Conservation (phyloP, 2,329 filamentous ascomycete genomes). For the Alternaria alternata region DNA sequence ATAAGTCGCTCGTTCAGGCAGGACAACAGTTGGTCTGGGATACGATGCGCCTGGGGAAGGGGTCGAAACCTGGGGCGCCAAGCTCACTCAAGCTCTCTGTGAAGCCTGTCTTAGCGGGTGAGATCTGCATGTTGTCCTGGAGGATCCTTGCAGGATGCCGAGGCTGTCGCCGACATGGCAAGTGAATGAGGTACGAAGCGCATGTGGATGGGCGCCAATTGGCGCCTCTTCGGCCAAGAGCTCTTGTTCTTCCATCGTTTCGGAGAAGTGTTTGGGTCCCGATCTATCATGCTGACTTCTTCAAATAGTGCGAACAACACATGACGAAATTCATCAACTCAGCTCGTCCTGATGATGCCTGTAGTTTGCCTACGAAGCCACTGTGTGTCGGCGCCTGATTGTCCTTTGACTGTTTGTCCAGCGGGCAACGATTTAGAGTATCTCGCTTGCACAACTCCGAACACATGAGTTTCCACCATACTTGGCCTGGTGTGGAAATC, state of each 20-base stretch:
- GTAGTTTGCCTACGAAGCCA: constrained; percentile 19
- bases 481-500: constrained; percentile 16
- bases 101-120: constrained; percentile 24
- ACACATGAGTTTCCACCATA: constrained; percentile 8
- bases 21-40: constrained; percentile 43
- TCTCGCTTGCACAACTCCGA: constrained; percentile 1
- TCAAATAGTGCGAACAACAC: constrained; percentile 20
- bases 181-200: constrained; percentile 32
- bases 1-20: constrained; percentile 29
- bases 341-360: constrained; percentile 21
- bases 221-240: constrained; percentile 23
- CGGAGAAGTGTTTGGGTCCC: constrained; percentile 19
- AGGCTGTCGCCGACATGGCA: constrained; percentile 33
- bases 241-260: constrained; percentile 11
- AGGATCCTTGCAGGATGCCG: constrained; percentile 27
- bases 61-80: constrained; percentile 42
- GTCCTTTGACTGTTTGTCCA: constrained; percentile 16
- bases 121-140: constrained; percentile 34
- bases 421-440: constrained; percentile 2
- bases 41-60: constrained; percentile 34
- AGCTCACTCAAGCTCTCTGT: constrained; percentile 38
- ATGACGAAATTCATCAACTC: constrained; percentile 25
- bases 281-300: constrained; percentile 31
- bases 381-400: constrained; percentile 16
- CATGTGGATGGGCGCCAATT: constrained; percentile 26